These are phyloP conservation scores for Fusarium sp. DNA, from an alignment of 2,329 filamentous ascomycete species.

Conservation along the genomic window DNA sequence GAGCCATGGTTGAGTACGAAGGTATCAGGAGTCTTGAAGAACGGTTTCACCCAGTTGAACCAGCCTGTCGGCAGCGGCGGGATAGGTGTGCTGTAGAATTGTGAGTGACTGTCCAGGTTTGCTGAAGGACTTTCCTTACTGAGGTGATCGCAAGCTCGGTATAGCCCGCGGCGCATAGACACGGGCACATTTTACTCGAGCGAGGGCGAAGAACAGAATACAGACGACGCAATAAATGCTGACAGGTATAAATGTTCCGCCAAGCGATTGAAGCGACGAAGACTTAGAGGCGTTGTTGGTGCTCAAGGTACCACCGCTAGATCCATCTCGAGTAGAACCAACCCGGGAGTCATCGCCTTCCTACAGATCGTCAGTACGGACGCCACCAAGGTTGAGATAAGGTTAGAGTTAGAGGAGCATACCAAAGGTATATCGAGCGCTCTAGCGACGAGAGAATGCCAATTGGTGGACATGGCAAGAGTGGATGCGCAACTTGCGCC, in stretches of 20 bases:
- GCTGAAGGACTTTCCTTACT: slow-evolving; percentile 45
- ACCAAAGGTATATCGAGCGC: slow-evolving; percentile 30
- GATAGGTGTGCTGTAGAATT: slow-evolving; percentile 62
- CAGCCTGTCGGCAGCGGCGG: slow-evolving; percentile 69
- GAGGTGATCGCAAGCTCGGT: slow-evolving; percentile 58
- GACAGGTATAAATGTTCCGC: slow-evolving; percentile 66
- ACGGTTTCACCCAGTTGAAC: slow-evolving; percentile 74
- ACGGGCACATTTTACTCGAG: slow-evolving; percentile 60
- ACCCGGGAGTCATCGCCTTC: slow-evolving; percentile 49
- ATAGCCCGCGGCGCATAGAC: slow-evolving; percentile 68
- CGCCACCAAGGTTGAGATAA: not conserved
- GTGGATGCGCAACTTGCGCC: not conserved
- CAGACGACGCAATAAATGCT: slow-evolving; percentile 63
- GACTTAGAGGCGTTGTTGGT: slow-evolving; percentile 49
- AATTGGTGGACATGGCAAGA: slow-evolving; percentile 23
- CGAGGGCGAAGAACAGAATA: slow-evolving; percentile 60
- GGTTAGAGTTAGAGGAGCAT: slow-evolving; percentile 8
- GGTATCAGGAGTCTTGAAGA: slow-evolving; percentile 77
- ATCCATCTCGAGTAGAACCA: slow-evolving; percentile 51
- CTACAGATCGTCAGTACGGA: slow-evolving; percentile 12
- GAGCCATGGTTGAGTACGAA: slow-evolving; percentile 91
- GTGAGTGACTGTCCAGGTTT: slow-evolving; percentile 28
- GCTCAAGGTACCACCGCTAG: slow-evolving; percentile 51
- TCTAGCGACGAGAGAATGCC: slow-evolving; percentile 28
- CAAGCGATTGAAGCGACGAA: slow-evolving; percentile 52